Conservation (phyloP, 2,329 filamentous ascomycete species). For the Penicillium sp. region DNA sequence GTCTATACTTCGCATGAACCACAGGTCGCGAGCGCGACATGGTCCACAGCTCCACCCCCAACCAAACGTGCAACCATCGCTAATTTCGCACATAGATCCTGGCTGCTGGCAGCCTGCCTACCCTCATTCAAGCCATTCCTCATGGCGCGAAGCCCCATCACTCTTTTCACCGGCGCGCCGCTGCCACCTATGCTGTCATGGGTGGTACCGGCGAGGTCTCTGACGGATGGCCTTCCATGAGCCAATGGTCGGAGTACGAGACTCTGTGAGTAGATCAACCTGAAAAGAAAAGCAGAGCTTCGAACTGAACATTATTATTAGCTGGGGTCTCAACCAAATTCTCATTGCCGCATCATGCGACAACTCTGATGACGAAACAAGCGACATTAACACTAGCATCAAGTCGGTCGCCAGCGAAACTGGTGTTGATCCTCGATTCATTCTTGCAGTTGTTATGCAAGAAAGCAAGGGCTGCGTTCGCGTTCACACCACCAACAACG, state of each 20-base stretch:
- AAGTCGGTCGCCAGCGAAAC: conserved; percentile 27
- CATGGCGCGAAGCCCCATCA: conserved; percentile 9
- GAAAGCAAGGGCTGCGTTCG: conserved; percentile 47
- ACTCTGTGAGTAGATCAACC: conserved; percentile 20
- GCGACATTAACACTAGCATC: conserved; percentile 33
- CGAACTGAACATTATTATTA: conserved; percentile 12
- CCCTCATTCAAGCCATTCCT: conserved; percentile 19
- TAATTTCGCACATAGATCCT: conserved; percentile 15
- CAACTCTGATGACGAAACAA: conserved; percentile 30
- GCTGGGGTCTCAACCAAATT: conserved; percentile 15
- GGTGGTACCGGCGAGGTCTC: conserved; percentile 18
- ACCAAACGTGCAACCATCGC: not conserved
- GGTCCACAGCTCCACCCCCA: not conserved
- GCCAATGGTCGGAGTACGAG: conserved; percentile 23
- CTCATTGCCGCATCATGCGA: conserved; percentile 9
- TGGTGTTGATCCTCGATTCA: conserved; percentile 40
- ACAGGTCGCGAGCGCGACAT: not conserved
- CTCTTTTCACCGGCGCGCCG: conserved; percentile 18
- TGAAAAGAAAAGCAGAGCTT: conserved; percentile 12
- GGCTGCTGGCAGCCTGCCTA: conserved; percentile 32
- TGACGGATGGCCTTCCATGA: conserved; percentile 24
- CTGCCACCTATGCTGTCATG: conserved; percentile 15
- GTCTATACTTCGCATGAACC: not conserved
- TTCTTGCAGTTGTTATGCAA: conserved; percentile 47
- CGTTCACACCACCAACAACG: conserved; percentile 40